A percentile compares a stretch with the other conserved stretches of the same genome.
These are phyloP conservation scores for Medicago ruthenica DNA, from an alignment of 306 rosid genomes.

Conservation along the genomic window DNA sequence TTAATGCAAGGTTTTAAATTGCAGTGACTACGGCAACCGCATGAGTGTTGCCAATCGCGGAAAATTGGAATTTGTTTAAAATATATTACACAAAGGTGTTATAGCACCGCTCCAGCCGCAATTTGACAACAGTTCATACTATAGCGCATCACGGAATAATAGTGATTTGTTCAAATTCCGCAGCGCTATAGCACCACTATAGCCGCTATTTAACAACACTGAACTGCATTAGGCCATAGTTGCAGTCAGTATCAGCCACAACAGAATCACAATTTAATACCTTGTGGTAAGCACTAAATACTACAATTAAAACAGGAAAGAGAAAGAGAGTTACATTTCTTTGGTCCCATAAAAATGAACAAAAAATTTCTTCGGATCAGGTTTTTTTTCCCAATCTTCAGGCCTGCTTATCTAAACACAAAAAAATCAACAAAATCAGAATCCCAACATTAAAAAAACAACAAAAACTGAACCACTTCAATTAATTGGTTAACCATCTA, in stretches of 20 bases:
- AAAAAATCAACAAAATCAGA: slow-evolving; percentile 44
- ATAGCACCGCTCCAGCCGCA: background rate
- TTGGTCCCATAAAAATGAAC: slow-evolving; percentile 86
- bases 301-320: slow-evolving; percentile 16
- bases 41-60: background rate
- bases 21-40: slow-evolving; percentile 1
- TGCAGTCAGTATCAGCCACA: slow-evolving; percentile 16
- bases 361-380: slow-evolving; percentile 85
- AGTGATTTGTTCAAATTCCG: background rate
- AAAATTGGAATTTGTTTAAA: background rate
- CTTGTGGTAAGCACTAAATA: slow-evolving; percentile 1
- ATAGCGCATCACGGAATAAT: background rate
- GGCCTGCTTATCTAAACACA: slow-evolving; percentile 85
- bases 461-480: slow-evolving; percentile 18
- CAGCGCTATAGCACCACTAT: background rate
- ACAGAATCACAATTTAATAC: background rate
- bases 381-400: slow-evolving; percentile 77
- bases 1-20: slow-evolving; percentile 18
- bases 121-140: background rate
- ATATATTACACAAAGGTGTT: background rate
- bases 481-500: slow-evolving; percentile 4
- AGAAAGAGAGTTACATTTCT: slow-evolving; percentile 66
- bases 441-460: slow-evolving; percentile 21
- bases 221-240: background rate
- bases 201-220: background rate